Evolutionary conservation across 768 basidiomycete species (phyloP).

Genomic region (Tricholoma flavovirens): DNA sequence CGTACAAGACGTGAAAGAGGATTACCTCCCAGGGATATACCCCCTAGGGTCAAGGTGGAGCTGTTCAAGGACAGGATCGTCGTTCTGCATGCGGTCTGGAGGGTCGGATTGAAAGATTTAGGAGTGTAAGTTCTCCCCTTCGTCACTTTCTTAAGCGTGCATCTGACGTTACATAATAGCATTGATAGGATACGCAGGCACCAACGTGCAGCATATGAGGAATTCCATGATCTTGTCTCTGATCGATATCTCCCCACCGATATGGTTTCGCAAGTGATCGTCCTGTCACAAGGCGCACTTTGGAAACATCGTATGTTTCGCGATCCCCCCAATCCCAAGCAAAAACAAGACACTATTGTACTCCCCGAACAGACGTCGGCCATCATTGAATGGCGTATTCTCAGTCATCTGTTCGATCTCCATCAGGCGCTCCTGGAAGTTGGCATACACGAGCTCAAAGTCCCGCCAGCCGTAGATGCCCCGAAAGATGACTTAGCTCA

Average conservation of each 20-base stretch:
- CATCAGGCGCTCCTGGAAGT: slow-evolving; percentile 60
- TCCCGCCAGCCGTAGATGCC: slow-evolving; percentile 48
- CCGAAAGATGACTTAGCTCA: slow-evolving; percentile 63
- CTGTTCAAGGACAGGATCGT: slow-evolving; percentile 70
- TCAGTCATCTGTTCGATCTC: slow-evolving; percentile 62
- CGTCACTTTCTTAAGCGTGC: background rate
- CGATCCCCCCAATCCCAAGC: slow-evolving; percentile 30
- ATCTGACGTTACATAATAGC: background rate
- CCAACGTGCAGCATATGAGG: slow-evolving; percentile 41
- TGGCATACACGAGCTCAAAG: slow-evolving; percentile 56
- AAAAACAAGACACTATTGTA: slow-evolving; percentile 18
- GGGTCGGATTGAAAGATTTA: slow-evolving; percentile 41
- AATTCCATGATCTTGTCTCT: slow-evolving; percentile 57
- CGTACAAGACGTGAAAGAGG: slow-evolving; percentile 33
- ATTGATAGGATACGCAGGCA: slow-evolving; percentile 19
- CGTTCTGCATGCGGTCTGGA: slow-evolving; percentile 73
- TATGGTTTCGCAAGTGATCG: slow-evolving; percentile 65
- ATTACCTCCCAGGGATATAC: slow-evolving; percentile 21
- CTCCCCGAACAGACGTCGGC: slow-evolving; percentile 28
- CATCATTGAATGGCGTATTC: slow-evolving; percentile 57
- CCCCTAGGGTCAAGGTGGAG: slow-evolving; percentile 52
- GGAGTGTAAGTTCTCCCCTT: slow-evolving; percentile 46
- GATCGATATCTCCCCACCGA: slow-evolving; percentile 71
- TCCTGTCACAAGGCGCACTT: slow-evolving; percentile 73
- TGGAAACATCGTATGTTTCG: slow-evolving; percentile 82